phyloP scores from a whole-genome alignment of 2,329 filamentous ascomycete species.

The Celoporthe dispersa region DNA sequence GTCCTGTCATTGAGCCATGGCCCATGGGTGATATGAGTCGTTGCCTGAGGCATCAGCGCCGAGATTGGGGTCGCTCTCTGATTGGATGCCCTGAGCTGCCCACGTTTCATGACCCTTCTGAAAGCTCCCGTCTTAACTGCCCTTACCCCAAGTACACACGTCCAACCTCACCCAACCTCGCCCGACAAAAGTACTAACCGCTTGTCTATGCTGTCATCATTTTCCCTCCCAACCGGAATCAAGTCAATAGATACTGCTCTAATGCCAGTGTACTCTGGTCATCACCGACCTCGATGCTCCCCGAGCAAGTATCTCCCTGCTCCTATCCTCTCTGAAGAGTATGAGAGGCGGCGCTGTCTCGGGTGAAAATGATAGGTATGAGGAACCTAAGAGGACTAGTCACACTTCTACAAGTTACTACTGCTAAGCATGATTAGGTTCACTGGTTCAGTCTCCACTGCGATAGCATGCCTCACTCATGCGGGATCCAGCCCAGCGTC shows the following conservation, averaged over 20 bases:
- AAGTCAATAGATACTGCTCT: neutral
- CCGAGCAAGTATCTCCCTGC: neutral
- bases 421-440: neutral
- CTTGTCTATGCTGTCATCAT: neutral
- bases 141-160: neutral
- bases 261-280: neutral
- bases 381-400: neutral
- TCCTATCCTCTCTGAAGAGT: neutral
- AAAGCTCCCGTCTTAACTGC: neutral
- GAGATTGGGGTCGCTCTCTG: neutral
- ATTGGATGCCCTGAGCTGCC: conserved; percentile 2
- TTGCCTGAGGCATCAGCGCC: conserved; percentile 3
- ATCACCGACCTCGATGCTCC: neutral
- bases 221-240: neutral
- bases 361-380: neutral
- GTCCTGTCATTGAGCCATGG: conserved; percentile 6
- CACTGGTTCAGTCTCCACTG: neutral
- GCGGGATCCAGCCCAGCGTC: neutral
- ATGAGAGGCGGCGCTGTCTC: neutral
- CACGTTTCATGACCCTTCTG: conserved; percentile 8
- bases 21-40: neutral
- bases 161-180: no score
- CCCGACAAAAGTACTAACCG: no score
- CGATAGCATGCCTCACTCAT: neutral
- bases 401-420: neutral